These are phyloP conservation scores for Neophaeococcomyces aloes DNA, from an alignment of 2,329 filamentous ascomycete genomes.

Conservation along the genomic window DNA sequence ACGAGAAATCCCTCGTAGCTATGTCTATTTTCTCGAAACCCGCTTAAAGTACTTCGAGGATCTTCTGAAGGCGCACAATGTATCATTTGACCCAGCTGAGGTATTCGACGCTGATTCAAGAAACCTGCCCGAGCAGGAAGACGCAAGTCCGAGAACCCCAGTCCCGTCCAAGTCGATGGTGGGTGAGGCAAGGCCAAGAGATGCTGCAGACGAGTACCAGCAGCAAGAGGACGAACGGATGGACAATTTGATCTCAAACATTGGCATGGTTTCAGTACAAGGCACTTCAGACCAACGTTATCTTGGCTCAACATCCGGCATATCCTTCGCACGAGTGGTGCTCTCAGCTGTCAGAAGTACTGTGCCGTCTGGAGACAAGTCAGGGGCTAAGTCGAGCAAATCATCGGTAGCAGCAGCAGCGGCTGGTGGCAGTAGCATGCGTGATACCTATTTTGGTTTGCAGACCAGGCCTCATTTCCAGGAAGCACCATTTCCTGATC, in stretches of 20 bases:
- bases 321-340: constrained; percentile 88
- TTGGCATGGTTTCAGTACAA: constrained; percentile 66
- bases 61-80: constrained; percentile 56
- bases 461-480: constrained; percentile 83
- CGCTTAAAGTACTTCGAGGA: constrained; percentile 74
- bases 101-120: constrained; percentile 49
- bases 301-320: constrained; percentile 74
- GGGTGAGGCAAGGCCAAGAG: too few species aligned
- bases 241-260: constrained; percentile 57
- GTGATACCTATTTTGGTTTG: constrained; percentile 93
- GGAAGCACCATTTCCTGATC: constrained; percentile 72
- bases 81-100: constrained; percentile 60
- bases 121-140: constrained; percentile 6
- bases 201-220: constrained; percentile 17
- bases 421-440: constrained; percentile 65
- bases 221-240: constrained; percentile 51
- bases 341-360: constrained; percentile 85
- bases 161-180: background rate
- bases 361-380: constrained; percentile 53
- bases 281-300: constrained; percentile 69
- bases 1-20: constrained; percentile 82
- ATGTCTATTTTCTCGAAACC: constrained; percentile 90
- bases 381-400: constrained; percentile 50
- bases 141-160: too few species aligned
- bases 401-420: constrained; percentile 39